Percentiles rank a stretch among this genome's conserved stretches.
Conservation (phyloP, 768 basidiomycete species). For the Agaricus blazei region DNA sequence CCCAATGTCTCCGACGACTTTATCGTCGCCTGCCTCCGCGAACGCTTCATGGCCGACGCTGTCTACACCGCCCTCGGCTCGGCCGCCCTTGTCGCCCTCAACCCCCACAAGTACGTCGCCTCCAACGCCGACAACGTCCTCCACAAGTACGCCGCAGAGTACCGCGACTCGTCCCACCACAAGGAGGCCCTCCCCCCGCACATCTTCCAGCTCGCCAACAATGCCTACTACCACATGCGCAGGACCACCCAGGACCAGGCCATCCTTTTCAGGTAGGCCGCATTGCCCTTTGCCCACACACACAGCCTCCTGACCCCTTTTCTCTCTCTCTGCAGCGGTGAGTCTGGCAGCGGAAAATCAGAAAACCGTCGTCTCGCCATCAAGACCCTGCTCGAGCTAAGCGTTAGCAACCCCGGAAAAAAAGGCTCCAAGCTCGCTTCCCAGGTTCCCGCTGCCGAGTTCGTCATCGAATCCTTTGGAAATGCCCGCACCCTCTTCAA, state of each 20-base stretch:
- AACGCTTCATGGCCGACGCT: slow-evolving; percentile 79
- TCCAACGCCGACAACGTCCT: slow-evolving; percentile 81
- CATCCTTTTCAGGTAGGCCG: slow-evolving; percentile 73
- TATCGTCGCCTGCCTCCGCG: slow-evolving; percentile 79
- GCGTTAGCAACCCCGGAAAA: slow-evolving; percentile 85
- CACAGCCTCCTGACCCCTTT: not conserved
- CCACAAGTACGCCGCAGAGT: slow-evolving; percentile 83
- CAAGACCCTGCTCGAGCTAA: slow-evolving; percentile 88
- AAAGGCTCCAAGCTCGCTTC: slow-evolving; percentile 85
- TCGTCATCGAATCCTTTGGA: slow-evolving; percentile 93
- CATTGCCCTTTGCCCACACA: not conserved
- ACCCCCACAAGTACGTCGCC: slow-evolving; percentile 87
- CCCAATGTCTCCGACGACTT: slow-evolving; percentile 74
- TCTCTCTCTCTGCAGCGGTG: slow-evolving; percentile 53
- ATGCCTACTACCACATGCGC: slow-evolving; percentile 94
- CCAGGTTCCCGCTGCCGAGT: slow-evolving; percentile 91
- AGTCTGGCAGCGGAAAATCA: slow-evolving; percentile 91
- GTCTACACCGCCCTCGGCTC: slow-evolving; percentile 76
- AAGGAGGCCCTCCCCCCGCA: slow-evolving; percentile 72
- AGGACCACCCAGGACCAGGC: slow-evolving; percentile 92
- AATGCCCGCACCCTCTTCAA: slow-evolving; percentile 90
- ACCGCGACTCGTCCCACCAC: slow-evolving; percentile 66
- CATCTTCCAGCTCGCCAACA: slow-evolving; percentile 86
- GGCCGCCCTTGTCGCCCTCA: slow-evolving; percentile 76
- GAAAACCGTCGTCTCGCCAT: slow-evolving; percentile 88